Conservation (phyloP, 495 filamentous ascomycete species). For the Podospora pseudocomata region DNA sequence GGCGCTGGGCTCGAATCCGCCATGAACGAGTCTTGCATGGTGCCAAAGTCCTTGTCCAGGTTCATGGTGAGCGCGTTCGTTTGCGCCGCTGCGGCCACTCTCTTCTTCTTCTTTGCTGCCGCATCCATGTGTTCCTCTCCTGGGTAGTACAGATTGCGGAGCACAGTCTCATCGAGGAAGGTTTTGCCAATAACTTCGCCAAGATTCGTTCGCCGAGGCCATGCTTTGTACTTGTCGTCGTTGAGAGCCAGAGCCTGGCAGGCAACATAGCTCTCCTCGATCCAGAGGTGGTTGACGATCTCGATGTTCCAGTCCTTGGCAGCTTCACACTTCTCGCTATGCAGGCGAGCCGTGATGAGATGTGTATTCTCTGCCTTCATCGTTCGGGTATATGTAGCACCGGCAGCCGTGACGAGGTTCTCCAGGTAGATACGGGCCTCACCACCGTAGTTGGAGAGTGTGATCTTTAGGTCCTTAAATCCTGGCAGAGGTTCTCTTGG, state of each 20-base stretch:
- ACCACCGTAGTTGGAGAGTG: conserved; percentile 91
- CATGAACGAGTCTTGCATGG: conserved; percentile 26
- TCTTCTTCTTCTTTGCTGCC: conserved; percentile 40
- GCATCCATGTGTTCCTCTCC: conserved; percentile 33
- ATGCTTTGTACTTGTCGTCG: conserved; percentile 70
- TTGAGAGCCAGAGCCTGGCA: conserved; percentile 67
- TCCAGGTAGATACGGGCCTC: conserved; percentile 93
- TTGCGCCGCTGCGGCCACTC: conserved; percentile 35
- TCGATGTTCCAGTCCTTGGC: conserved; percentile 89
- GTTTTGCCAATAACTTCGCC: conserved; percentile 91
- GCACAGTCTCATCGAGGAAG: conserved; percentile 39
- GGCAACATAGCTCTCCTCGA: conserved; percentile 93
- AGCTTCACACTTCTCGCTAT: conserved; percentile 86
- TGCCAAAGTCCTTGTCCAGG: conserved; percentile 31
- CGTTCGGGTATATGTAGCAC: conserved; percentile 84
- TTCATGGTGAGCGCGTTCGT: conserved; percentile 34
- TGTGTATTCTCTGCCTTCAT: conserved; percentile 94
- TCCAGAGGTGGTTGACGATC: conserved; percentile 92
- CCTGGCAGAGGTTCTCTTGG: conserved; percentile 70
- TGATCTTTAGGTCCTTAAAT: conserved; percentile 72
- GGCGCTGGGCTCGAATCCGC: conserved; percentile 22
- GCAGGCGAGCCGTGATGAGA: conserved; percentile 81
- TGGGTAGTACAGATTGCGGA: conserved; percentile 40
- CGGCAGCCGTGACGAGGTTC: conserved; percentile 77
- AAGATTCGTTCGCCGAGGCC: conserved; percentile 84